A percentile compares a stretch with the other conserved stretches of the same genome.
phyloP scores from a whole-genome alignment of 106 monocot genomes.

The Ottelia alismoides region DNA sequence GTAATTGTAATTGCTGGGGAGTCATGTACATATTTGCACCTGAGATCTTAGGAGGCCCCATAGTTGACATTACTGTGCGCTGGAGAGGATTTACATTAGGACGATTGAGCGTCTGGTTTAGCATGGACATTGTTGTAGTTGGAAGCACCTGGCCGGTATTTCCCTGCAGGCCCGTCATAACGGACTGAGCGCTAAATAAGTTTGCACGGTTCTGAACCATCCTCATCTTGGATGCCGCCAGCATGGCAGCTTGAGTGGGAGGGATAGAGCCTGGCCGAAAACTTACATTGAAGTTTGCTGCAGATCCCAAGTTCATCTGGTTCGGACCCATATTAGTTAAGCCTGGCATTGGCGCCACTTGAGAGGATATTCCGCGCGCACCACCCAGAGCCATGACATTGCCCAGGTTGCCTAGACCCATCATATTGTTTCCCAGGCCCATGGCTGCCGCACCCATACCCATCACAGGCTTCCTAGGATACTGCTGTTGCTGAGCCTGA shows the following conservation, averaged over 20 bases:
- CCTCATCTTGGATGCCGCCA: conserved; percentile 27
- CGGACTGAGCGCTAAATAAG: conserved; percentile 30
- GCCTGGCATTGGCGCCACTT: conserved; percentile 34
- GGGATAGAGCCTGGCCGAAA: conserved; percentile 27
- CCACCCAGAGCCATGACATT: conserved; percentile 59
- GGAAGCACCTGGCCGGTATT: conserved; percentile 50
- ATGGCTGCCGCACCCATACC: conserved; percentile 36
- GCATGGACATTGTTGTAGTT: conserved; percentile 50
- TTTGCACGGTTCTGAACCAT: conserved; percentile 30
- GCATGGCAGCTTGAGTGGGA: conserved; percentile 18
- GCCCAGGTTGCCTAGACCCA: conserved; percentile 39
- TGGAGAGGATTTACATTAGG: conserved; percentile 47
- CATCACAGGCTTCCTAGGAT: conserved; percentile 69
- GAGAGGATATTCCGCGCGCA: conserved; percentile 43
- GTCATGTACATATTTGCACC: conserved; percentile 54
- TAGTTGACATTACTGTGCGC: conserved; percentile 38
- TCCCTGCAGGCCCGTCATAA: conserved; percentile 33
- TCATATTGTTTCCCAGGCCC: conserved; percentile 44
- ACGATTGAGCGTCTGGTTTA: conserved; percentile 48
- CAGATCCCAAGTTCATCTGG: conserved; percentile 59
- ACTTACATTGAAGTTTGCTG: conserved; percentile 31
- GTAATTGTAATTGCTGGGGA: conserved; percentile 22
- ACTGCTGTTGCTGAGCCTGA: conserved; percentile 39
- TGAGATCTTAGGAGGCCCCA: conserved; percentile 86
- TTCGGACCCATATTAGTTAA: conserved; percentile 36